Conservation (phyloP, 805 yeast species). For the Ogataea paradorogensis region DNA sequence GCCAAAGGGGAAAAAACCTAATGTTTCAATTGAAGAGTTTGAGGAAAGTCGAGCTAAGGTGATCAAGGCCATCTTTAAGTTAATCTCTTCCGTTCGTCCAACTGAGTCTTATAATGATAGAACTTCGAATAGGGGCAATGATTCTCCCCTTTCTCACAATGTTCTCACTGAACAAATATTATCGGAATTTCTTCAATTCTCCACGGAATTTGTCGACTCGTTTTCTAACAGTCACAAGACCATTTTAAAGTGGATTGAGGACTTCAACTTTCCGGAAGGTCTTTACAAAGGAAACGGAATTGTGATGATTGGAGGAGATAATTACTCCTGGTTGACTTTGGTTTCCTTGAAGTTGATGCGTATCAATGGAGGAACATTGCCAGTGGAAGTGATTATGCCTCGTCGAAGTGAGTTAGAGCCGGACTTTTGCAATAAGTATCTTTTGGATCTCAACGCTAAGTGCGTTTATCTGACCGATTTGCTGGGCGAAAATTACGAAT, state of each 20-base stretch:
- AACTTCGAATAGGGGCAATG: constrained; percentile 8
- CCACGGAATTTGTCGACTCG: constrained; percentile 38
- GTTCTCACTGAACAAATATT: constrained; percentile 15
- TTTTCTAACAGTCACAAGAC: constrained; percentile 44
- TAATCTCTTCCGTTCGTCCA: constrained; percentile 21
- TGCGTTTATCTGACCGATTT: constrained; percentile 40
- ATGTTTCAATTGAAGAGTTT: constrained; percentile 7
- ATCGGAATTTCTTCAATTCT: constrained; percentile 38
- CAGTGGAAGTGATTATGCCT: constrained; percentile 42
- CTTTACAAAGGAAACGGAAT: constrained; percentile 52
- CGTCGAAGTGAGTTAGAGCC: constrained; percentile 36
- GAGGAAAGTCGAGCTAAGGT: constrained; percentile 17
- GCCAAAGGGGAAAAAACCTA: constrained; percentile 3
- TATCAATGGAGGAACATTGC: constrained; percentile 46
- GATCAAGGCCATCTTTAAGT: constrained; percentile 22
- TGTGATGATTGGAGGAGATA: constrained; percentile 63
- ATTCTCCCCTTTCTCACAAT: constrained; percentile 13
- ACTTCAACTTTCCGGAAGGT: constrained; percentile 25
- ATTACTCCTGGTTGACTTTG: constrained; percentile 48
- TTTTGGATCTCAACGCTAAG: constrained; percentile 40
- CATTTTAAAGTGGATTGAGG: constrained; percentile 42
- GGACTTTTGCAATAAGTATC: constrained; percentile 36
- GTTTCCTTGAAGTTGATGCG: constrained; percentile 45
- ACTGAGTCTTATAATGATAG: constrained; percentile 13
- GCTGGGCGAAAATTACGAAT: constrained; percentile 31